phyloP scores from a whole-genome alignment of 1,139 yeast genomes.

The Geotrichum macrosporum region DNA sequence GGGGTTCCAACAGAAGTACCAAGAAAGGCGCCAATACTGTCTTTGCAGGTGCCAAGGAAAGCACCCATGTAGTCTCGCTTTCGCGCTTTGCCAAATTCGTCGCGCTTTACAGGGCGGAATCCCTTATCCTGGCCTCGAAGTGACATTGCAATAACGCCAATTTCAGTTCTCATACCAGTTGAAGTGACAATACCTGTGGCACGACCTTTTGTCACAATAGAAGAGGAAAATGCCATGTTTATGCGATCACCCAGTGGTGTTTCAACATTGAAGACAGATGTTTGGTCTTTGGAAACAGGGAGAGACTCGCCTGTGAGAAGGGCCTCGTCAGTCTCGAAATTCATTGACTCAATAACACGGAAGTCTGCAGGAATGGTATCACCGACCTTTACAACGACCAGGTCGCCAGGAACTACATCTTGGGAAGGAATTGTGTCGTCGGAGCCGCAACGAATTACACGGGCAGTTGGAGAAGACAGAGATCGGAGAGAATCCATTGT shows the following conservation, averaged over 20 bases:
- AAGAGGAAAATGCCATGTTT: slow-evolving; percentile 90
- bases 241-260: slow-evolving; percentile 51
- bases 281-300: slow-evolving; percentile 65
- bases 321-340: slow-evolving; percentile 81
- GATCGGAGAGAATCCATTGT: slow-evolving; percentile 86
- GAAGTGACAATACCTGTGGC: slow-evolving; percentile 92
- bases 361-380: slow-evolving; percentile 95
- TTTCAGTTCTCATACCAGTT: slow-evolving; percentile 81
- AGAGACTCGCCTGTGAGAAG: slow-evolving; percentile 90
- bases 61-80: no score
- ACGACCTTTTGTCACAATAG: slow-evolving; percentile 89
- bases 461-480: slow-evolving; percentile 91
- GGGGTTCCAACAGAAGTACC: no score
- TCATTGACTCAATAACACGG: slow-evolving; percentile 70
- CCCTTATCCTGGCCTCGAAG: slow-evolving; percentile 93
- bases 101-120: slow-evolving; percentile 93
- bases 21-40: slow-evolving; percentile 83
- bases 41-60: slow-evolving; percentile 93
- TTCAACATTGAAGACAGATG: slow-evolving; percentile 30
- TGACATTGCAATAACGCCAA: slow-evolving; percentile 87
- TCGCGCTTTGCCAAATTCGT: no score
- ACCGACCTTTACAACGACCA: slow-evolving; percentile 83
- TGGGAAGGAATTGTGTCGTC: slow-evolving; percentile 76
- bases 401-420: slow-evolving; percentile 87
- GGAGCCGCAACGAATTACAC: slow-evolving; percentile 69